These are phyloP conservation scores for Hirschfeldia incana DNA, from an alignment of 345 rosid species.

Conservation along the genomic window DNA sequence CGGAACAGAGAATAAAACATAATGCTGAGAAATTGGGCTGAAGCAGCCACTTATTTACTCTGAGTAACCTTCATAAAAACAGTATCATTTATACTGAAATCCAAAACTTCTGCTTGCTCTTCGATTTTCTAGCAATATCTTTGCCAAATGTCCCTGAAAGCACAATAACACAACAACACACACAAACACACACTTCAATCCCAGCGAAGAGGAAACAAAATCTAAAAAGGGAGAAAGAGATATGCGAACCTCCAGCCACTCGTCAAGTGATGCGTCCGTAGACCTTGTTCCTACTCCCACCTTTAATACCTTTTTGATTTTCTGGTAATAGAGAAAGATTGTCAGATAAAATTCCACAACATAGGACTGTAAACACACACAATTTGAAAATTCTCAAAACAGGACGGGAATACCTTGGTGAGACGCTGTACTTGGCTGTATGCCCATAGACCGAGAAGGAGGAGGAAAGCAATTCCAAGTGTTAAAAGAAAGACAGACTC, in stretches of 20 bases:
- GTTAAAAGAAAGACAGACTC: constrained; percentile 90
- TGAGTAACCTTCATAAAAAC: not conserved
- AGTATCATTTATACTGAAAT: too few species aligned
- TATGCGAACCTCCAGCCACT: constrained; percentile 81
- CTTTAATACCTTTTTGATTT: constrained; percentile 83
- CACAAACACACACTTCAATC: not conserved
- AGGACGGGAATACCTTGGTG: constrained; percentile 59
- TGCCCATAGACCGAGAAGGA: constrained; percentile 77
- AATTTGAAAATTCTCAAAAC: too few species aligned
- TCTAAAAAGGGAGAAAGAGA: not conserved
- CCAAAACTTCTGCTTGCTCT: constrained; percentile 32
- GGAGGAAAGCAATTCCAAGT: constrained; percentile 83
- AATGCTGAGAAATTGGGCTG: constrained; percentile 13
- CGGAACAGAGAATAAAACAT: not conserved
- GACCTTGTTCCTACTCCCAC: constrained; percentile 88
- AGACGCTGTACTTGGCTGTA: constrained; percentile 81
- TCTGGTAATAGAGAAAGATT: constrained; percentile 44
- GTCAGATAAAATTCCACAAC: too few species aligned
- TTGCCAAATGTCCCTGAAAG: constrained; percentile 34
- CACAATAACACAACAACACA: not conserved
- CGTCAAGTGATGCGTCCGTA: constrained; percentile 75
- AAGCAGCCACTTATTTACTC: constrained; percentile 33
- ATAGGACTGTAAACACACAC: too few species aligned
- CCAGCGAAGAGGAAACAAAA: not conserved
- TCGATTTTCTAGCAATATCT: constrained; percentile 36